Percentiles rank a stretch among this genome's conserved stretches.
phyloP scores from a whole-genome alignment of 192 early-diverging fungal genomes.

The Mortierella antarctica region DNA sequence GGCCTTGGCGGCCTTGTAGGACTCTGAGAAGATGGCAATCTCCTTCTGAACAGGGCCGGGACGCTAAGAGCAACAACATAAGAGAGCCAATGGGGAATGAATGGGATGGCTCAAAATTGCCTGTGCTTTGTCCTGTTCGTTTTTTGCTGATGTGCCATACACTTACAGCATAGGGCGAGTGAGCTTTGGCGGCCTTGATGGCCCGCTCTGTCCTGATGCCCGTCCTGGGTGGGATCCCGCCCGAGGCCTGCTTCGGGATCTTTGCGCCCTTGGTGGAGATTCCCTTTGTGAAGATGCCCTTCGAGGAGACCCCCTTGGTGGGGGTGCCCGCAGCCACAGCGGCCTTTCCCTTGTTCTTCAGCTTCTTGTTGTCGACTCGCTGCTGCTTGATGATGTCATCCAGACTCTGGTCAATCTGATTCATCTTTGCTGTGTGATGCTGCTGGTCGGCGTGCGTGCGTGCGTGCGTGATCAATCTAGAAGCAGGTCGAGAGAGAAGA shows the following conservation, averaged over 20 bases:
- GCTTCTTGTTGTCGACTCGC: slow-evolving; percentile 26
- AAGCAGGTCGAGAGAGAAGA: neutral
- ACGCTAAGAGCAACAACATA: slow-evolving; percentile 2
- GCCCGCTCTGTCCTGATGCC: slow-evolving; percentile 22
- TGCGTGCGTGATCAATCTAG: neutral
- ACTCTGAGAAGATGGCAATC: slow-evolving; percentile 37
- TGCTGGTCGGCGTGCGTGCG: neutral
- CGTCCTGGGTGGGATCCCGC: slow-evolving; percentile 7
- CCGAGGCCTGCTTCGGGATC: slow-evolving; percentile 19
- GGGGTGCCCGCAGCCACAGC: neutral
- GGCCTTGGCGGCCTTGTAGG: slow-evolving; percentile 35
- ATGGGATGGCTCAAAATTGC: neutral
- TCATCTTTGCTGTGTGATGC: slow-evolving; percentile 3
- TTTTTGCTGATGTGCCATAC: neutral
- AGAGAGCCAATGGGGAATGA: neutral
- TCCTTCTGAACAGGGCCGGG: slow-evolving; percentile 21
- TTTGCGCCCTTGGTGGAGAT: slow-evolving; percentile 7
- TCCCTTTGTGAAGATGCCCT: neutral
- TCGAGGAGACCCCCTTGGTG: neutral
- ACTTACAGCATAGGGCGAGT: slow-evolving; percentile 47
- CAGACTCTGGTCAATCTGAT: slow-evolving; percentile 30
- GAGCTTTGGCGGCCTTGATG: slow-evolving; percentile 15
- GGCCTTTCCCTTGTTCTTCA: neutral
- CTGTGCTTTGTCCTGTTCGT: neutral
- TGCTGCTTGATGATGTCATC: slow-evolving; percentile 50